These are phyloP conservation scores for Nelumbo lutea DNA, from an alignment of 164 flowering plant species.

Conservation along the genomic window DNA sequence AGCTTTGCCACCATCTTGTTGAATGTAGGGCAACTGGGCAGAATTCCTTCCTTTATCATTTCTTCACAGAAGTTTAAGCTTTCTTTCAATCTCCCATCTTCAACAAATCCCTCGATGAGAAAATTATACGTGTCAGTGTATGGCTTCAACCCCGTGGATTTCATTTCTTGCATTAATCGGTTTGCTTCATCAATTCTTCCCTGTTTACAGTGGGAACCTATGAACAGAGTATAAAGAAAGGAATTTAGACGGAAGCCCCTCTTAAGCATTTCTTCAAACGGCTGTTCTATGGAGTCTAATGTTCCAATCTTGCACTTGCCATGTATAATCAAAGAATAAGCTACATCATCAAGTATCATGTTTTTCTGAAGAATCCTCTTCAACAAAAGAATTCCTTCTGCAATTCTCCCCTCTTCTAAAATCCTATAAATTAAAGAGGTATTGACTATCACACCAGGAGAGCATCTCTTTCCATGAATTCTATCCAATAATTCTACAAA, in stretches of 20 bases:
- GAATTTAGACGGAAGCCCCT: conserved; percentile 67
- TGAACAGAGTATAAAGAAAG: conserved; percentile 57
- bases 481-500: conserved; percentile 48
- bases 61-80: conserved; percentile 45
- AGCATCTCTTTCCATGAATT: conserved; percentile 60
- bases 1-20: conserved; percentile 50
- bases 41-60: conserved; percentile 47
- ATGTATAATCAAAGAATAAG: conserved; percentile 55
- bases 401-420: conserved; percentile 52
- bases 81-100: conserved; percentile 36
- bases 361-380: conserved; percentile 72
- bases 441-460: conserved; percentile 64
- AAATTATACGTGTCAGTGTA: conserved; percentile 60
- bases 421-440: conserved; percentile 49
- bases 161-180: conserved; percentile 59
- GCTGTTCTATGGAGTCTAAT: conserved; percentile 36
- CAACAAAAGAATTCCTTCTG: conserved; percentile 49
- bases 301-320: conserved; percentile 40
- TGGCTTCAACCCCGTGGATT: conserved; percentile 43
- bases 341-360: conserved; percentile 59
- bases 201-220: conserved; percentile 38
- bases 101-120: conserved; percentile 52
- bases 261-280: conserved; percentile 62
- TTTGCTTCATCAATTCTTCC: conserved; percentile 50
- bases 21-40: conserved; percentile 55